Percentiles rank a stretch among this genome's conserved stretches.
Evolutionary conservation across 2,329 filamentous ascomycete species (phyloP).

Genomic region (Fusarium sp.): DNA sequence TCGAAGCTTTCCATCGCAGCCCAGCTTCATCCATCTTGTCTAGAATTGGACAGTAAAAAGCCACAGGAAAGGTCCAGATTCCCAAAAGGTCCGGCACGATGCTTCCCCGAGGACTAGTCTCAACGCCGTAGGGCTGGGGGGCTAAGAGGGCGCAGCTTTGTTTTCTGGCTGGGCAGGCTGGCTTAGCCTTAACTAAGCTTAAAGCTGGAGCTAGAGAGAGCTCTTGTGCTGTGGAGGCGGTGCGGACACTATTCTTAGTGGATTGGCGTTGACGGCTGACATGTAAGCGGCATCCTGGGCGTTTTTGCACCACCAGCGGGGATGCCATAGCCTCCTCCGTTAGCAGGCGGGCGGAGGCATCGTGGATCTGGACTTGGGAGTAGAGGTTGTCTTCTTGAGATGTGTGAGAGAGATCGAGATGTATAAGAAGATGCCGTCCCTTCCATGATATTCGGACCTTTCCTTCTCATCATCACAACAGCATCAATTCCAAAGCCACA

Average conservation of each 20-base stretch:
- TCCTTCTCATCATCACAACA: constrained; percentile 28
- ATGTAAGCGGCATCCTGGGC: constrained; percentile 7
- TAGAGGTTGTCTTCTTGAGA: not conserved
- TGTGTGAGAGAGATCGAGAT: not conserved
- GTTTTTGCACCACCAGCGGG: not conserved
- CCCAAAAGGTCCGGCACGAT: not conserved
- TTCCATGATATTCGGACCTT: not conserved
- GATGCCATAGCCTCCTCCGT: constrained; percentile 28
- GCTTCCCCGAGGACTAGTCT: not conserved
- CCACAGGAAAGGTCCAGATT: not conserved
- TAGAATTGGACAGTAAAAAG: not conserved
- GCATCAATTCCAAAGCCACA: constrained; percentile 21
- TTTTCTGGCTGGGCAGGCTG: too few species aligned
- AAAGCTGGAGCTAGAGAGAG: constrained; percentile 23
- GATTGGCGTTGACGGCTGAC: constrained; percentile 16
- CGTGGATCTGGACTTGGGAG: not conserved
- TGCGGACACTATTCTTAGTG: constrained; percentile 8
- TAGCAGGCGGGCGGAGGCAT: constrained; percentile 2
- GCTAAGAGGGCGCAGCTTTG: not conserved
- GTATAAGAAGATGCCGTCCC: constrained; percentile 15
- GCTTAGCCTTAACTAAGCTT: constrained; percentile 32
- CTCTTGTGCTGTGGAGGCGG: constrained; percentile 15
- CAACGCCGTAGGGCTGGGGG: not conserved
- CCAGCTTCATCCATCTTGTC: not conserved
- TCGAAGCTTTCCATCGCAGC: not conserved